These are phyloP conservation scores for Daldinia eschscholtzii DNA, from an alignment of 2,329 filamentous ascomycete genomes.

Conservation along the genomic window DNA sequence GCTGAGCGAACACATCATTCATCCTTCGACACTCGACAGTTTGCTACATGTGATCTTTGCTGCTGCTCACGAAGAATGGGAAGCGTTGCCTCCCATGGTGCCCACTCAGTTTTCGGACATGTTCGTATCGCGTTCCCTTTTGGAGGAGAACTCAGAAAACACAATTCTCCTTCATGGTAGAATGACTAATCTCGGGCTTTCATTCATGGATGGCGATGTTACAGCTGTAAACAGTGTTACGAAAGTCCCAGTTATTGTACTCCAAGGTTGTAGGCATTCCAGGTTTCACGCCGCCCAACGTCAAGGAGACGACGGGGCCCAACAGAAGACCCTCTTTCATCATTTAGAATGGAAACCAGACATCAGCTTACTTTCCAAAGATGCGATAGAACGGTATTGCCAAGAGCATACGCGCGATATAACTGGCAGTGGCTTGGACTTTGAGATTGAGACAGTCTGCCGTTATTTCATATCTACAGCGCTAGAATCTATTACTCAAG, in stretches of 20 bases:
- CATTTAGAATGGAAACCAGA: conserved; percentile 14
- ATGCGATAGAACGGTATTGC: background rate
- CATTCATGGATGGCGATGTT: background rate
- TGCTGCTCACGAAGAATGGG: background rate
- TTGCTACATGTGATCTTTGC: conserved; percentile 6
- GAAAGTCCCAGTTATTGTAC: background rate
- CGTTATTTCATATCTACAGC: background rate
- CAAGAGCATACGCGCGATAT: background rate
- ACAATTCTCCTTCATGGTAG: background rate
- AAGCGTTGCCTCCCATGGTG: background rate
- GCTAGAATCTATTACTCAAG: background rate
- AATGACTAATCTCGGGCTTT: background rate
- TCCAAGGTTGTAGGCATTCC: background rate
- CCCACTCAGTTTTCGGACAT: background rate
- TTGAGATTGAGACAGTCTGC: background rate
- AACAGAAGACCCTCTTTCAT: background rate
- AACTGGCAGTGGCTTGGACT: background rate
- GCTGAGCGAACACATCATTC: conserved; percentile 11
- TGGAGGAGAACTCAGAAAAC: background rate
- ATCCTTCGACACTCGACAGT: conserved; percentile 11
- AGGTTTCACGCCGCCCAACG: background rate
- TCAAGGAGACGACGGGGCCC: background rate
- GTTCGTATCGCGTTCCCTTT: background rate
- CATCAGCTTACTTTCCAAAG: background rate
- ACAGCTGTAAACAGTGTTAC: background rate